phyloP scores from a whole-genome alignment of 768 basidiomycete genomes.

The Xerocomus potaroensis region DNA sequence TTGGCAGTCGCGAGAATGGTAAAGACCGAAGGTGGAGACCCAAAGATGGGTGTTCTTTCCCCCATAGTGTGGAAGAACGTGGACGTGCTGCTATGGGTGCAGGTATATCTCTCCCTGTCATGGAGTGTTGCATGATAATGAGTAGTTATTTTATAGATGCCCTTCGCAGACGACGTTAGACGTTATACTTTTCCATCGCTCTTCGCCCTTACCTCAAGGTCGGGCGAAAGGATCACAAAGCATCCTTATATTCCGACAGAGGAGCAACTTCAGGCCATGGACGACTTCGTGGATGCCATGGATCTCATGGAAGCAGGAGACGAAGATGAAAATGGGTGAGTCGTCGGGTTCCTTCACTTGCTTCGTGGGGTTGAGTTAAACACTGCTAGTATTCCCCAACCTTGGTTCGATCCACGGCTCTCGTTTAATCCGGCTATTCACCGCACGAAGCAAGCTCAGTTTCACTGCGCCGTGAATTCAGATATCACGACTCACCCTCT shows the following conservation, averaged over 20 bases:
- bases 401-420: conserved; percentile 74
- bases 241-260: conserved; percentile 84
- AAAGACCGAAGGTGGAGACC: conserved; percentile 63
- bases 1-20: conserved; percentile 87
- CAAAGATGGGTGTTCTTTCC: conserved; percentile 78
- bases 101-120: conserved; percentile 42
- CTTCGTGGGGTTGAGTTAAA: conserved; percentile 1
- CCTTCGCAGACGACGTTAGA: conserved; percentile 92
- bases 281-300: conserved; percentile 82
- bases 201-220: conserved; percentile 64
- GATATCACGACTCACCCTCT: conserved; percentile 74
- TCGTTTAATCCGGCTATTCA: conserved; percentile 92
- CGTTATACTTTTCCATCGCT: conserved; percentile 85
- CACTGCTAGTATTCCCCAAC: conserved; percentile 45
- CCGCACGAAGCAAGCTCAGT: conserved; percentile 88
- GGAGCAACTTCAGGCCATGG: conserved; percentile 79
- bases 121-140: neutral
- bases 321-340: conserved; percentile 71
- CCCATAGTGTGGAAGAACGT: conserved; percentile 61
- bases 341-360: neutral
- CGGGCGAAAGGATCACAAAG: conserved; percentile 64
- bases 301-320: conserved; percentile 77
- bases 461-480: conserved; percentile 76
- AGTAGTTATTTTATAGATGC: conserved; percentile 54
- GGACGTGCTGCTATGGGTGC: conserved; percentile 81